Evolutionary conservation across 192 early-diverging fungal species (phyloP).

Genomic region (Coemansia sp.): DNA sequence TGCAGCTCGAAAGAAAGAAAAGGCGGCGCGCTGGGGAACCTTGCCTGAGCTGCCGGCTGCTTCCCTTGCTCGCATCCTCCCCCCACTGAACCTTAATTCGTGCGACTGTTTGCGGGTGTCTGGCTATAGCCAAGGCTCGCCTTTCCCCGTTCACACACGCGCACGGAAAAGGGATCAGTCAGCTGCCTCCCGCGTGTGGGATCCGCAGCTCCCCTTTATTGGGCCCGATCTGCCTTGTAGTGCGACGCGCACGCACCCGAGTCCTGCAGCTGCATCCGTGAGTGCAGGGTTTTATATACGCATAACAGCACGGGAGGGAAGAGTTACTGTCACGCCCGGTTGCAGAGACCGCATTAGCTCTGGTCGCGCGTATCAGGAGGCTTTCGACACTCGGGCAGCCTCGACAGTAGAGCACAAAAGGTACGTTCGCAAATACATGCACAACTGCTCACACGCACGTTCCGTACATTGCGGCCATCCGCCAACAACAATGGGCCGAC

Average conservation of each 20-base stretch:
- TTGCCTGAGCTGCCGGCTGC: neutral
- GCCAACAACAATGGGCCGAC: conserved; percentile 8
- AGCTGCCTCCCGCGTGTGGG: neutral
- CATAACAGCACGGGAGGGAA: neutral
- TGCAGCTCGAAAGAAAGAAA: neutral
- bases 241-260: conserved; percentile 3
- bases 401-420: neutral
- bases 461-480: conserved; percentile 2
- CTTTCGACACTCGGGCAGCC: too few relatives aligned
- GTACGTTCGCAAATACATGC: conserved; percentile 7
- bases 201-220: neutral
- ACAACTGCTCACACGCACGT: conserved; percentile 12
- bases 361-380: neutral
- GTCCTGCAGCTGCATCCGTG: conserved; percentile 5
- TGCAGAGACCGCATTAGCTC: neutral
- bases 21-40: neutral
- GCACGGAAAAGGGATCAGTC: neutral
- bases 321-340: neutral
- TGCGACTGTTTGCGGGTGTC: neutral
- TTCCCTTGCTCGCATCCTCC: neutral
- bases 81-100: neutral
- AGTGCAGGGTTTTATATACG: neutral
- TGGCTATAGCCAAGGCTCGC: neutral
- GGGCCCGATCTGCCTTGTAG: neutral
- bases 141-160: neutral